A percentile compares a stretch with the other conserved stretches of the same genome.
Conservation (phyloP, 2,329 filamentous ascomycete species). For the Magnaporthales sp. region DNA sequence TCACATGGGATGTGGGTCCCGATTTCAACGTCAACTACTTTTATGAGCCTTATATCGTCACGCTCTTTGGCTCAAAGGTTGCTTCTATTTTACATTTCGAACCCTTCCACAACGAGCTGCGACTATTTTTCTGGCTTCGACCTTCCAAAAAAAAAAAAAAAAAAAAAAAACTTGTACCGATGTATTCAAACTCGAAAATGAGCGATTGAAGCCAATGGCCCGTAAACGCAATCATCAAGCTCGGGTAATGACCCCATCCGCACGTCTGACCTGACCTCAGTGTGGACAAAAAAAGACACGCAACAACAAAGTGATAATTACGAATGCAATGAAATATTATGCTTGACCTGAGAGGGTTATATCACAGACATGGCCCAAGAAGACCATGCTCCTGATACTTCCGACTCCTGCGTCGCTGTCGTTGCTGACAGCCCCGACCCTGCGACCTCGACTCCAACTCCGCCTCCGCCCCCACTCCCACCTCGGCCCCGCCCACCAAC, state of each 20-base stretch:
- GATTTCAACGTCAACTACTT: background rate
- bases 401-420: background rate
- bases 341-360: background rate
- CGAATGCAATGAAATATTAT: background rate
- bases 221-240: background rate
- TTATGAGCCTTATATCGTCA: background rate
- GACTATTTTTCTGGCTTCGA: background rate
- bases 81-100: background rate
- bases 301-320: background rate
- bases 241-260: background rate
- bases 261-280: background rate
- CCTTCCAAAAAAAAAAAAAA: no score
- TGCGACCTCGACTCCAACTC: background rate
- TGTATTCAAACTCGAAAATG: background rate
- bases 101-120: background rate
- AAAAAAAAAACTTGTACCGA: background rate
- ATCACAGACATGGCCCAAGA: slow-evolving; percentile 1
- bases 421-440: background rate
- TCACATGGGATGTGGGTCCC: background rate
- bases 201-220: background rate
- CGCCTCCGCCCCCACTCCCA: slow-evolving; percentile 44
- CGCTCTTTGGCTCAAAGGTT: background rate
- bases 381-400: background rate
- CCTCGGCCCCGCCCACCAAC: slow-evolving; percentile 34
- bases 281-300: background rate